Evolutionary conservation across 2,329 filamentous ascomycete species (phyloP), one percentile per base, ranked within the genome.

Genomic region (Penicillium polonicum): DNA sequence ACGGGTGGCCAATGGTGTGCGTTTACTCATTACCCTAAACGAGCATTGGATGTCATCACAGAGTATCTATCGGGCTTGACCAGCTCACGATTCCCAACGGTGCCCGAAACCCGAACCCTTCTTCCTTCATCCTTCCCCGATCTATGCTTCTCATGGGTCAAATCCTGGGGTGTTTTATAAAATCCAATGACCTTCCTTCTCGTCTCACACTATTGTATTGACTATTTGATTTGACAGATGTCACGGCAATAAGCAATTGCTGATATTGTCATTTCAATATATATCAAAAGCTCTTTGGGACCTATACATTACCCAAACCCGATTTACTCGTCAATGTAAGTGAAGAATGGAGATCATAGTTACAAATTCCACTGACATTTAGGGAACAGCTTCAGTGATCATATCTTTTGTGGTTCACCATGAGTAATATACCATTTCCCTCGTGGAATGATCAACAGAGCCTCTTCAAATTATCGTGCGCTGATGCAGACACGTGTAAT

Each of bases 371-470:
- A 31, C 27, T 54, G n/a, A 55, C 52, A 29, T 31, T 23, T 3
- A 35, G 23, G 27, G 13, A 46, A 42, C 41, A 52, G 41, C 23
- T 38, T 48, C 49, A 60, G 15, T 52, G 23, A 33, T 21, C 41
- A 38, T 52, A 43, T 21, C 35, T 41, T 51, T 10, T 43, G 19
- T 31, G 38, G 45, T 59, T 55, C 62, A 66, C 31, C 31, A 74
- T 74, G 71, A 68, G 64, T 58, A 66, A 57, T 48, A 60, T 71
- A 31, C 63, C 57, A 2, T 70, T 70, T 31, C 65, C 65, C 35
- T 59, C 66, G 49, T 74, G 71, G 71, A 55, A 61, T 39, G 69
- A 73, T 33, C 70, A 72, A 55, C 63, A 67, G 55, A 66, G 59
- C 55, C 63, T 71, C 54, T 72, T 72, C 55, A 68, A 67, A 48